Conservation (phyloP, 2,329 filamentous ascomycete genomes). For the Corinectria fuckeliana region DNA sequence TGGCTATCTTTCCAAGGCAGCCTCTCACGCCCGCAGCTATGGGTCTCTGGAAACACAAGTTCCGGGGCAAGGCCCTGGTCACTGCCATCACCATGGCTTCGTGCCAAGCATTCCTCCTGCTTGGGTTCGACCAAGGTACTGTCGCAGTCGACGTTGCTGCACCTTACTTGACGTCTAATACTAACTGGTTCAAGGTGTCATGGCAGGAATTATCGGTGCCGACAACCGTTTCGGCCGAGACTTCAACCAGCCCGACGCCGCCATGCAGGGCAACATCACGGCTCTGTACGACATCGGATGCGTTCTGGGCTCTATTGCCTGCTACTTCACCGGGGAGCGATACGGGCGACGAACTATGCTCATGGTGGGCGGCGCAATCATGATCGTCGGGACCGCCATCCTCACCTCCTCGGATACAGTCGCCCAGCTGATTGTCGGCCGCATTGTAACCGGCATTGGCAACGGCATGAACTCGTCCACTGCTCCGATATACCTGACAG, state of each 20-base stretch:
- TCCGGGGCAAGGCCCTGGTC: constrained; percentile 7
- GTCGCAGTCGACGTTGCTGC: not conserved
- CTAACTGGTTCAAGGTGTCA: not conserved
- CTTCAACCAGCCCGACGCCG: constrained; percentile 16
- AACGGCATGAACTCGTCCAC: constrained; percentile 52
- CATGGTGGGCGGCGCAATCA: constrained; percentile 36
- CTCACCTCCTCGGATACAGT: constrained; percentile 46
- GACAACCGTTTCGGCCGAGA: constrained; percentile 19
- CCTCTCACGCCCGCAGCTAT: not conserved
- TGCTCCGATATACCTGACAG: constrained; percentile 6
- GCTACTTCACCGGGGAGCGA: constrained; percentile 15
- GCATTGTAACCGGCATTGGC: constrained; percentile 51
- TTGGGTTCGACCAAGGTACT: constrained; percentile 14
- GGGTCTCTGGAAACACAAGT: constrained; percentile 12
- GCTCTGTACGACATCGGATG: constrained; percentile 20
- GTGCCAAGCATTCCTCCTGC: constrained; percentile 11
- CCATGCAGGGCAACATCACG: constrained; percentile 20
- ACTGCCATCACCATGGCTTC: constrained; percentile 11
- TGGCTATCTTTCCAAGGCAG: not conserved
- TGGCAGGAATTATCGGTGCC: constrained; percentile 39
- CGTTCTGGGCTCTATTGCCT: constrained; percentile 13
- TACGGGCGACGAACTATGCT: constrained; percentile 14
- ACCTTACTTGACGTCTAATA: not conserved
- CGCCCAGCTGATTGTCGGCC: constrained; percentile 48
- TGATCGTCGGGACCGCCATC: constrained; percentile 47